Evolutionary conservation across 2,329 filamentous ascomycete genomes (phyloP).

Genomic region (Chaetoscypha palmicola): DNA sequence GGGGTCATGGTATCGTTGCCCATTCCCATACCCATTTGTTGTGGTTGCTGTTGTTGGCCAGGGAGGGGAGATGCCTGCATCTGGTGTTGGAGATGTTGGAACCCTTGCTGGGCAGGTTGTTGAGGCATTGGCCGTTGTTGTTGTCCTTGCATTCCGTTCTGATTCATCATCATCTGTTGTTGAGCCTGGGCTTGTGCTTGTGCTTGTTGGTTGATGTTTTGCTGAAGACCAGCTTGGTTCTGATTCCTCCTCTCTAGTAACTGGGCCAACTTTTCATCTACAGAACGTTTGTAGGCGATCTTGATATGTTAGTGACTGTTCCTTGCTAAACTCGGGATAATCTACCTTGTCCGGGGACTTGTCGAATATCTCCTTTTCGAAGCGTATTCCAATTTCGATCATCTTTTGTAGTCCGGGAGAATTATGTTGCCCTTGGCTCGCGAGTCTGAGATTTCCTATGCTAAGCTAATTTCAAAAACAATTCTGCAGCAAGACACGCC

Average conservation of each 20-base stretch:
- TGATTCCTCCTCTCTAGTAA: constrained; percentile 25
- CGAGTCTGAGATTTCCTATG: constrained; percentile 26
- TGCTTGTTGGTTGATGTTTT: constrained; percentile 35
- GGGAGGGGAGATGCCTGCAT: constrained; percentile 50
- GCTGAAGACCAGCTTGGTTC: constrained; percentile 34
- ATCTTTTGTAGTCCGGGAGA: not conserved
- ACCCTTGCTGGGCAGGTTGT: constrained; percentile 45
- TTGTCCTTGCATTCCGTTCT: constrained; percentile 43
- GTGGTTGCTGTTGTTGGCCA: constrained; percentile 35
- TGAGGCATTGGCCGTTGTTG: constrained; percentile 43
- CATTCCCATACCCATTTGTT: constrained; percentile 29
- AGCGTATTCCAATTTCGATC: not conserved
- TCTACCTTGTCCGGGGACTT: constrained; percentile 26
- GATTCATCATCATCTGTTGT: constrained; percentile 44
- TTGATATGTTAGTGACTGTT: constrained; percentile 18
- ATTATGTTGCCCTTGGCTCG: constrained; percentile 20
- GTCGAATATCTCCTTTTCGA: constrained; percentile 24
- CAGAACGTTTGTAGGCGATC: constrained; percentile 24
- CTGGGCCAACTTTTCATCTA: constrained; percentile 25
- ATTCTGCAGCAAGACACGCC: too few relatives aligned
- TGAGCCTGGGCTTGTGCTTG: constrained; percentile 36
- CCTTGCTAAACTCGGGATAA: not conserved
- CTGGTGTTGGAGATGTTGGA: constrained; percentile 51
- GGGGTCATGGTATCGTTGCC: constrained; percentile 25
- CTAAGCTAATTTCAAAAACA: constrained; percentile 10